Conservation (phyloP, 1,139 yeast genomes). For the Pneumocystis canis region DNA sequence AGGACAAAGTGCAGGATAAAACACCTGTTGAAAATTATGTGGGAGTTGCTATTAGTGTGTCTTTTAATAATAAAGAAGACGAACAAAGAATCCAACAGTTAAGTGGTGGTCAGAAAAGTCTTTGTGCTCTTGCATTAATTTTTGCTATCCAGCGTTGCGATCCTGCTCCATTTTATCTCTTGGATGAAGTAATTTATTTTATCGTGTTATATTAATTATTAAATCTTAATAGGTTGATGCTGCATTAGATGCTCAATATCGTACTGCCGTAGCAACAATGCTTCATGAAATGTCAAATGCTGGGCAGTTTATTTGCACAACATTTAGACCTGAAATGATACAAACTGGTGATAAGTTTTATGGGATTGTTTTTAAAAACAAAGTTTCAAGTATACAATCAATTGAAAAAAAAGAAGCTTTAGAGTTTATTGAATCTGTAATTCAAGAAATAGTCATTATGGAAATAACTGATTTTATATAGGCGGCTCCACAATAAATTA, state of each 20-base stretch:
- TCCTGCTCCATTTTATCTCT: constrained; percentile 91
- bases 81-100: constrained; percentile 81
- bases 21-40: constrained; percentile 43
- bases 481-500: neutral
- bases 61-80: constrained; percentile 74
- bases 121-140: constrained; percentile 86
- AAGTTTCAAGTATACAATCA: constrained; percentile 64
- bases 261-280: constrained; percentile 73
- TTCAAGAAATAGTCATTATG: neutral
- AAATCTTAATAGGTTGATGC: constrained; percentile 79
- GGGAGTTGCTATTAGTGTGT: constrained; percentile 79
- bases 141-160: constrained; percentile 88
- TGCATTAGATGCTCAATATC: constrained; percentile 79
- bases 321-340: constrained; percentile 87
- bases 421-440: constrained; percentile 45
- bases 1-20: constrained; percentile 17
- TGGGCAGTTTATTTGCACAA: constrained; percentile 90
- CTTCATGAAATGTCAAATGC: constrained; percentile 46
- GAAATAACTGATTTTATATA: neutral
- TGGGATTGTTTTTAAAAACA: constrained; percentile 74
- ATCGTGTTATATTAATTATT: neutral
- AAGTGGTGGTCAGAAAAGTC: constrained; percentile 91
- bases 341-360: constrained; percentile 75
- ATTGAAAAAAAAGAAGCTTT: constrained; percentile 62
- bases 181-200: constrained; percentile 20